Base-by-base conservation (phyloP, 371 early-diverging fungal genomes). In the Mucor saturninus region DNA sequence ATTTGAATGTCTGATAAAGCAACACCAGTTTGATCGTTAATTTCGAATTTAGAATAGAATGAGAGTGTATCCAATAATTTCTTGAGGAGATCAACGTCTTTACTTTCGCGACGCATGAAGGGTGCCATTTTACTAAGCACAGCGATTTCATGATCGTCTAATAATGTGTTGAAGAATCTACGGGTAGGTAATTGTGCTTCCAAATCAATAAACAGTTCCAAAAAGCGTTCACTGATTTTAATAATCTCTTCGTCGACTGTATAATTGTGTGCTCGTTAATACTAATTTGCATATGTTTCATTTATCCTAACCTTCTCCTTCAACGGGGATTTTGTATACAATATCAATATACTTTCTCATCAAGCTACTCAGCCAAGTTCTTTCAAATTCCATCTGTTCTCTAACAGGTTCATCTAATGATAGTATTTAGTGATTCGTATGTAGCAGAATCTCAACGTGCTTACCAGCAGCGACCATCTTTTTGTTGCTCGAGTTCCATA, bases 111-210 rank as follows among this genome's bases (percentile, higher is more conserved):
- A 35, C 65, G 72, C 37, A 76, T 84, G 32, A 91, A 77, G 4
- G 80, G 77, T 40, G 91, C 83, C 46, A 77, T 60, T 56, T 75
- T 73, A 56, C 86, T 84, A 13, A 89, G 74, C 9, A 85, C 81
- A 4, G 91, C 73, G 35, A 96, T 66, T 43, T 93, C 85, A 64
- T 91, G 92, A 65, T 97, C 98, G 14, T 88, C 82, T 30, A 98
- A 60, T 7, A 98, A 59, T 1, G 87, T 80, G 62, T 91, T 89
- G 65, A 97, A 85, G 67, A 85, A 95, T 53, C 98, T 88, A 35
- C 98, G 89, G 1, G 98, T 97, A 2, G 96, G 90, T 35, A 97
- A 72, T 75, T 96, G 98, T 14, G 92, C 80, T 65, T 89, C 88
- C 28, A 98, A 72, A 64, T 92, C 94, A 21, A 93, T 89, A 51